Percentiles rank a stretch among this genome's conserved stretches.
Conservation (phyloP, 305 asterid species). For the Fraxinus angustifolia region DNA sequence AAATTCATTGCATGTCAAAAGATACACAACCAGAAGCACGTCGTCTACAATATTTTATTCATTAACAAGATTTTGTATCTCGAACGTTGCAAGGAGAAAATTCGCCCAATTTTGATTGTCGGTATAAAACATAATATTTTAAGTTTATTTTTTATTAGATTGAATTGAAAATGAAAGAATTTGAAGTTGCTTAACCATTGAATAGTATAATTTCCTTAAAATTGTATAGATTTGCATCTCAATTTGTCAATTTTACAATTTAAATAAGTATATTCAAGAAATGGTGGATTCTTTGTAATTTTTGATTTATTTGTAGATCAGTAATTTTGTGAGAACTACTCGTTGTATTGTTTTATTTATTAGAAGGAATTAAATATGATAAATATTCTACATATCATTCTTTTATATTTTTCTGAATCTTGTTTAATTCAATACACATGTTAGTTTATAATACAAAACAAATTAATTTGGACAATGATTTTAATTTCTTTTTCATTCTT, state of each 20-base stretch:
- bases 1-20: neutral
- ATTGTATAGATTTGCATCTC: neutral
- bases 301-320: neutral
- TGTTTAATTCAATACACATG: neutral
- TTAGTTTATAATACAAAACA: too few relatives aligned
- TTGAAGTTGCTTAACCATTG: neutral
- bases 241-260: neutral
- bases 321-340: neutral
- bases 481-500: neutral
- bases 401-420: too few relatives aligned
- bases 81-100: neutral
- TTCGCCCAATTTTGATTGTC: neutral
- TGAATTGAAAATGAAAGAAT: neutral
- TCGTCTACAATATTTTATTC: too few relatives aligned
- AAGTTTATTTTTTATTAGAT: neutral
- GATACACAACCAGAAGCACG: too few relatives aligned
- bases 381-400: neutral
- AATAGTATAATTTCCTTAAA: neutral
- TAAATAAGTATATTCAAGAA: neutral
- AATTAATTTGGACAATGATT: too few relatives aligned
- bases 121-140: neutral
- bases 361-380: neutral
- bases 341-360: neutral
- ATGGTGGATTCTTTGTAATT: neutral
- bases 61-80: neutral